These are phyloP conservation scores for Penicillium lividum DNA, from an alignment of 495 filamentous ascomycete genomes.

Conservation along the genomic window DNA sequence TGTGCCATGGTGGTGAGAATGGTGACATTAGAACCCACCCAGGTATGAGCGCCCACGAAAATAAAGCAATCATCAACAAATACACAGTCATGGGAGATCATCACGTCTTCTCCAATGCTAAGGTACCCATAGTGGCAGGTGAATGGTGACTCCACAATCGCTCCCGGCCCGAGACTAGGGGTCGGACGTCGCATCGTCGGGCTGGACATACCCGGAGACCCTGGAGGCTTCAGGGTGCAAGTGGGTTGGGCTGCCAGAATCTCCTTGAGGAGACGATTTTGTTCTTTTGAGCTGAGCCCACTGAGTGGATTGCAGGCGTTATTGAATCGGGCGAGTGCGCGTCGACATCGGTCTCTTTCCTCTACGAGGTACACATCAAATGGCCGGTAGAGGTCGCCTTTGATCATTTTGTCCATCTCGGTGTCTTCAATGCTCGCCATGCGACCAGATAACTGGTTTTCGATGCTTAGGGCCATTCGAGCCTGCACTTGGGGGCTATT, in stretches of 20 bases:
- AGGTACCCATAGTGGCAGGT: conserved; percentile 95
- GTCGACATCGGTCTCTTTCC: conserved; percentile 84
- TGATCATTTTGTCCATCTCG: conserved; percentile 94
- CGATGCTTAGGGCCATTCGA: conserved; percentile 48
- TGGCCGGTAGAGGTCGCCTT: conserved; percentile 76
- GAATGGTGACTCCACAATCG: conserved; percentile 86
- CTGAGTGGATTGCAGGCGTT: conserved; percentile 78
- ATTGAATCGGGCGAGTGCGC: conserved; percentile 86
- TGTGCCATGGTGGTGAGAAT: conserved; percentile 77
- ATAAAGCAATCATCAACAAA: conserved; percentile 78
- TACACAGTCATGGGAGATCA: conserved; percentile 82
- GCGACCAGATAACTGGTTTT: conserved; percentile 43
- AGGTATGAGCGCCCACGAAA: conserved; percentile 73
- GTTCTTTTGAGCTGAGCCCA: conserved; percentile 75
- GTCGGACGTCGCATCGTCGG: background rate
- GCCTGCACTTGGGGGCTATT: conserved; percentile 49
- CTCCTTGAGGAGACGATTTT: conserved; percentile 75
- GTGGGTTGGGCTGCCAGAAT: conserved; percentile 56
- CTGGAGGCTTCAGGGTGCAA: conserved; percentile 46
- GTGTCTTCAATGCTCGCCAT: conserved; percentile 48
- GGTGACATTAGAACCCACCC: conserved; percentile 85
- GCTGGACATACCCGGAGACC: conserved; percentile 32
- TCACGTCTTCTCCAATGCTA: conserved; percentile 79
- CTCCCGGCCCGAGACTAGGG: conserved; percentile 63
- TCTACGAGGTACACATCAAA: conserved; percentile 76